Conservation (phyloP, 345 rosid species). For the Eucalyptus victrix region DNA sequence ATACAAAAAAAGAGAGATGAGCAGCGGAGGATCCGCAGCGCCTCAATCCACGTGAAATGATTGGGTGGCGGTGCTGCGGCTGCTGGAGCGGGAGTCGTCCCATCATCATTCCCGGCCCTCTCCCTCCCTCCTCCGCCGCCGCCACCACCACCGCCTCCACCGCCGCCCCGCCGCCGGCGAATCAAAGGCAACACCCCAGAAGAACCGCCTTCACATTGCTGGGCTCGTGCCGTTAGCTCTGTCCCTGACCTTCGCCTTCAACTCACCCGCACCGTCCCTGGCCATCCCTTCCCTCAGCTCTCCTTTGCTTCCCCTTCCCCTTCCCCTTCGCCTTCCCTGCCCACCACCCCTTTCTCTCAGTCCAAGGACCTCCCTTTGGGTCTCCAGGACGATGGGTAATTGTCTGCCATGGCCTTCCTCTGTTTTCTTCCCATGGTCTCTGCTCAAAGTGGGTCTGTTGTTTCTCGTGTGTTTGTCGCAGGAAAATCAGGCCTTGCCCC, state of each 20-base stretch:
- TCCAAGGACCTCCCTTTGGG: slow-evolving; percentile 69
- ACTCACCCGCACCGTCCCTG: slow-evolving; percentile 36
- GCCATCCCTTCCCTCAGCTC: slow-evolving; percentile 64
- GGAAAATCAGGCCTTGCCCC: slow-evolving; percentile 90
- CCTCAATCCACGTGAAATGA: background rate
- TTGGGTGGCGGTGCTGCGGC: background rate
- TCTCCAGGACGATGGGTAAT: slow-evolving; percentile 66
- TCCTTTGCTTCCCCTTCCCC: background rate
- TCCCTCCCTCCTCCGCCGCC: background rate
- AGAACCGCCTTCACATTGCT: background rate
- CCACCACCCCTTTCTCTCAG: slow-evolving; percentile 82
- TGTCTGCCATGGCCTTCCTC: background rate
- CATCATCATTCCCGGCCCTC: background rate
- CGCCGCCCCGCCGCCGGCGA: background rate
- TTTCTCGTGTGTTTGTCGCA: slow-evolving; percentile 1
- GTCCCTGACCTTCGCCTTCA: slow-evolving; percentile 49
- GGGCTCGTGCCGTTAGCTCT: background rate
- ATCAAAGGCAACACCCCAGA: background rate
- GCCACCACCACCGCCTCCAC: background rate
- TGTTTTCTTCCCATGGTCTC: background rate
- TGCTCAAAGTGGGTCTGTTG: background rate
- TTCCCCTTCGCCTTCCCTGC: background rate
- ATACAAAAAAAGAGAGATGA: background rate
- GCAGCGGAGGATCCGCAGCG: background rate
- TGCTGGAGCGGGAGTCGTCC: background rate